These are phyloP conservation scores for Neofusicoccum kwambonambiense DNA, from an alignment of 2,329 filamentous ascomycete species.

Conservation along the genomic window DNA sequence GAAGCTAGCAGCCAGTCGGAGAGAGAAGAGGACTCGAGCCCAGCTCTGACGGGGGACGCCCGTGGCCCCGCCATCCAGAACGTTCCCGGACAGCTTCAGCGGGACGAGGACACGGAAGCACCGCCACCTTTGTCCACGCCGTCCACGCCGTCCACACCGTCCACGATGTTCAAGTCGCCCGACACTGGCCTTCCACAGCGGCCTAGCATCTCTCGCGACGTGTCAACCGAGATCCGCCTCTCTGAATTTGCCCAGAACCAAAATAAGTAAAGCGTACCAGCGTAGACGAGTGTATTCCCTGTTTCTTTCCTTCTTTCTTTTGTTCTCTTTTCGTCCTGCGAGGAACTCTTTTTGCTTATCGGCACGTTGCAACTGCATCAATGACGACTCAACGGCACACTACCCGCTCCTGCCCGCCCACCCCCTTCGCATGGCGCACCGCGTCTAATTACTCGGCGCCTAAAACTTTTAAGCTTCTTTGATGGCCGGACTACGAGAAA, in stretches of 20 bases:
- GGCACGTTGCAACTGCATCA: neutral
- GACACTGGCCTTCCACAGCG: neutral
- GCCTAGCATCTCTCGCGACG: neutral
- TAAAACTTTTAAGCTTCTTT: neutral
- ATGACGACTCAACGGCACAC: neutral
- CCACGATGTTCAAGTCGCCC: neutral
- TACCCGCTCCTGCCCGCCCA: neutral
- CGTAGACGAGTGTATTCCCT: neutral
- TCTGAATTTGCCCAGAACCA: neutral
- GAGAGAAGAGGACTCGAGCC: neutral
- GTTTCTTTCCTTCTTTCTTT: neutral
- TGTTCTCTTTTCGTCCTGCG: neutral
- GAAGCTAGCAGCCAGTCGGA: neutral
- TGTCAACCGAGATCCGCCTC: neutral
- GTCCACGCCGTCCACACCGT: neutral
- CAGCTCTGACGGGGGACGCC: neutral
- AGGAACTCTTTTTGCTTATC: neutral
- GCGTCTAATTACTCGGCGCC: no score
- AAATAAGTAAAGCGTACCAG: neutral
- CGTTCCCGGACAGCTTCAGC: neutral
- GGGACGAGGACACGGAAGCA: neutral
- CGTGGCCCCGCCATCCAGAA: neutral
- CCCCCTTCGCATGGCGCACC: no score
- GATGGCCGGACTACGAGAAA: neutral
- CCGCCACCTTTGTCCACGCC: neutral